Evolutionary conservation across 192 early-diverging fungal species (phyloP).

Genomic region (Piromyces finnis): DNA sequence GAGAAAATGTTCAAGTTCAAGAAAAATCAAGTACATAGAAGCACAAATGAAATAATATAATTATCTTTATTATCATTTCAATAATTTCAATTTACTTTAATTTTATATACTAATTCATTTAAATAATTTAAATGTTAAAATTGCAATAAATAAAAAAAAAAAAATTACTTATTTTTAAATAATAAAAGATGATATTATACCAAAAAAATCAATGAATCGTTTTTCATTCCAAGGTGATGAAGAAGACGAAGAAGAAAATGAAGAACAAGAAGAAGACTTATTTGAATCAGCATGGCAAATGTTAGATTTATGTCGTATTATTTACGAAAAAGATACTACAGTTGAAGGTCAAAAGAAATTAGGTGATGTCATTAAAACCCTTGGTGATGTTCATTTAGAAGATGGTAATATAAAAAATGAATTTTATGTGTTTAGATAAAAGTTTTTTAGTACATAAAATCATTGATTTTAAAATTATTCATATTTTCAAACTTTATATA

Average conservation of each 20-base stretch:
- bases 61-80: too few relatives aligned
- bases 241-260: constrained; percentile 15
- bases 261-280: constrained; percentile 19
- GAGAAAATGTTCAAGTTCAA: too few relatives aligned
- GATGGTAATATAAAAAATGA: constrained; percentile 38
- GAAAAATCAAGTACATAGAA: too few relatives aligned
- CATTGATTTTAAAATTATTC: neutral
- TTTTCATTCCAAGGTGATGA: constrained; percentile 7
- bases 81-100: too few relatives aligned
- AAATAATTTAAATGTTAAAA: too few relatives aligned
- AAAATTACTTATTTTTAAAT: too few relatives aligned
- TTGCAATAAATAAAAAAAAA: too few relatives aligned
- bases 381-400: constrained; percentile 80
- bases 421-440: too few relatives aligned
- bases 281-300: constrained; percentile 68
- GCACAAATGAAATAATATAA: too few relatives aligned
- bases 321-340: constrained; percentile 34
- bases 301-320: constrained; percentile 65
- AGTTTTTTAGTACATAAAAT: too few relatives aligned
- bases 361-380: constrained; percentile 48
- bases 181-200: too few relatives aligned
- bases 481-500: neutral
- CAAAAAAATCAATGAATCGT: neutral
- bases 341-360: constrained; percentile 26
- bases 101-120: too few relatives aligned